These are phyloP conservation scores for Drechslera avenae DNA, from an alignment of 2,329 filamentous ascomycete genomes.

Conservation along the genomic window DNA sequence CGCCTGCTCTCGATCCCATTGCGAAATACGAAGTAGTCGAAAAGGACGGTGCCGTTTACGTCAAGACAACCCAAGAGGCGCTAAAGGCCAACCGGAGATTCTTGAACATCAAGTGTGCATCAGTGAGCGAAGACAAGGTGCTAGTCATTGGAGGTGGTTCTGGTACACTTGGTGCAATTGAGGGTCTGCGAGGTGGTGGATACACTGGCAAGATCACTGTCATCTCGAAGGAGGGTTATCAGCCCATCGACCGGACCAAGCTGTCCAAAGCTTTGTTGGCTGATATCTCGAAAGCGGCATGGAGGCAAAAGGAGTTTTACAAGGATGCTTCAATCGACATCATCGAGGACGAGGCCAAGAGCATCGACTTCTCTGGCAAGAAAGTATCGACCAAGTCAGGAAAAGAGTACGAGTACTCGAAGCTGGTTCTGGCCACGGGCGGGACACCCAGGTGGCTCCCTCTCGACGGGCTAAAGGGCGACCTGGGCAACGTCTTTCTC, in stretches of 20 bases:
- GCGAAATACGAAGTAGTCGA: conserved; percentile 80
- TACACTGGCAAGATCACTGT: conserved; percentile 81
- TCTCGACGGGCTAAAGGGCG: conserved; percentile 78
- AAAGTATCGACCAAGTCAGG: conserved; percentile 76
- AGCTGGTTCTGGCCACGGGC: conserved; percentile 88
- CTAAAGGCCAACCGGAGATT: conserved; percentile 78
- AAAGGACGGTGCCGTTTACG: conserved; percentile 81
- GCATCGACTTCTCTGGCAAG: conserved; percentile 76
- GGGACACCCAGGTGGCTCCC: conserved; percentile 78
- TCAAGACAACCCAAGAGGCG: conserved; percentile 76
- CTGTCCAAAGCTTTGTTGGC: conserved; percentile 90
- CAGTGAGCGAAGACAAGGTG: conserved; percentile 66
- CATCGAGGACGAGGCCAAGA: conserved; percentile 66
- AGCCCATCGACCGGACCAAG: conserved; percentile 92
- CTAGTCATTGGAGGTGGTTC: conserved; percentile 80
- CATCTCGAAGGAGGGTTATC: conserved; percentile 81
- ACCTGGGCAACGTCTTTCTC: conserved; percentile 84
- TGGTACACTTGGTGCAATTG: conserved; percentile 78
- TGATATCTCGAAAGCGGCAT: conserved; percentile 77
- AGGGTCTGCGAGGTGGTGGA: conserved; percentile 80
- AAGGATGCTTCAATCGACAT: conserved; percentile 64
- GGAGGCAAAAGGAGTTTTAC: conserved; percentile 79
- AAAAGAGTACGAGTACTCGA: conserved; percentile 76
- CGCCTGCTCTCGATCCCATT: conserved; percentile 86
- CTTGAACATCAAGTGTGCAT: conserved; percentile 73